Evolutionary conservation across 495 filamentous ascomycete genomes (phyloP), one percentile per base, ranked within the genome.

Genomic region (Neurospora sp.): DNA sequence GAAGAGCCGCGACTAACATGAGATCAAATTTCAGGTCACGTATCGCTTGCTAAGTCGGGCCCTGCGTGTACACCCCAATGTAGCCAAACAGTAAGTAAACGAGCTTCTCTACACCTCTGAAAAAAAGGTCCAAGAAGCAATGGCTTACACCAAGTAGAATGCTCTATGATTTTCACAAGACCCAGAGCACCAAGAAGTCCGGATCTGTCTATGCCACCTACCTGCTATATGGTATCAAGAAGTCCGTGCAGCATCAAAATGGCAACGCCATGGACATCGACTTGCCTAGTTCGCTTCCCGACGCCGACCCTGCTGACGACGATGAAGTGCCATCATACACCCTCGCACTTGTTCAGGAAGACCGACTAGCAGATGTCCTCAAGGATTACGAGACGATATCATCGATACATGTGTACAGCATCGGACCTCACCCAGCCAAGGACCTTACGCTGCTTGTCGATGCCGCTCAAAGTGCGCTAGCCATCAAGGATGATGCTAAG

Each of bases 331-430:
- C 85, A 5, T 81, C 86, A 3, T 87, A 84, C 31, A 87, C 87
- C 2, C 86, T 98, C 59, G 83, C 90, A n/a, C 81, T 99, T 22
- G 89, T 90, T 1, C 86, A 85, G n/a, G 92, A 98, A 77, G 93
- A 97, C 72, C 87, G 92, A 68, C 81, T 99, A 31, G 27, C 74
- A 97, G 93, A 89, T 79, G 83, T 86, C 1, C 90, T 93, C 72
- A 79, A 83, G 18, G 87, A 88, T 16, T 97, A 93, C 73, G 84
- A 90, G 44, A 84, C 88, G 31, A 88, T 97, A 71, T 85, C 84
- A 0, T 92, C 91, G 4, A 90, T 97, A 71, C 93, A 97, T 77
- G 82, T 98, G 68, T 98, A 98, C 81, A 97, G 94, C 78, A 74
- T 98, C 47, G 91, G 91, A 42, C 87, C 92, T 1, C 85, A 88